Evolutionary conservation across 306 rosid genomes (phyloP).

Genomic region (Cercis canadensis): DNA sequence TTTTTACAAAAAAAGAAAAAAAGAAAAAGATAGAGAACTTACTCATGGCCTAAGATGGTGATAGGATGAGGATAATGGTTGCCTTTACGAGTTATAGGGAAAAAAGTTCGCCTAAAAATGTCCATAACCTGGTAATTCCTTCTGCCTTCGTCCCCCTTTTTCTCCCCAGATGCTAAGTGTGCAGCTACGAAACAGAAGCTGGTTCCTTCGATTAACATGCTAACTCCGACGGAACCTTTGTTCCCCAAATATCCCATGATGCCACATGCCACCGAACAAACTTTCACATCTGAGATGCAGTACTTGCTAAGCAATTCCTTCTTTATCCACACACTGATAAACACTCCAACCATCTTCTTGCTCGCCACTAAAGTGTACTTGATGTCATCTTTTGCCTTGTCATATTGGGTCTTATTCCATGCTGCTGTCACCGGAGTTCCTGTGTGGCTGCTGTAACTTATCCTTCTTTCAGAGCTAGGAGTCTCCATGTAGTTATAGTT

Average conservation of each 20-base stretch:
- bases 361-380: constrained; percentile 69
- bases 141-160: constrained; percentile 78
- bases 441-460: constrained; percentile 15
- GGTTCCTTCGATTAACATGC: constrained; percentile 91
- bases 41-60: constrained; percentile 91
- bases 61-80: constrained; percentile 59
- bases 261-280: constrained; percentile 90
- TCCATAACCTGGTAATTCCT: constrained; percentile 81
- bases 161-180: constrained; percentile 91
- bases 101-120: constrained; percentile 76
- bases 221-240: constrained; percentile 88
- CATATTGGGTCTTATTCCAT: constrained; percentile 18
- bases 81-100: constrained; percentile 51
- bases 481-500: constrained; percentile 24
- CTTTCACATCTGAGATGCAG: constrained; percentile 73
- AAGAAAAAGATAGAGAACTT: constrained; percentile 44
- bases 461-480: constrained; percentile 33
- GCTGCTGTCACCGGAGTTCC: constrained; percentile 33
- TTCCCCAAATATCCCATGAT: constrained; percentile 97
- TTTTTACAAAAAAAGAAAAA: background rate
- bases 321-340: constrained; percentile 82
- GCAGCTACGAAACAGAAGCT: constrained; percentile 90
- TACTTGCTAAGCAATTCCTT: constrained; percentile 59
- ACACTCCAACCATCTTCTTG: constrained; percentile 98
- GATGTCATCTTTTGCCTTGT: constrained; percentile 33